These are phyloP conservation scores for Neodidymelliopsis sp. DNA, from an alignment of 2,329 filamentous ascomycete genomes.

Conservation along the genomic window DNA sequence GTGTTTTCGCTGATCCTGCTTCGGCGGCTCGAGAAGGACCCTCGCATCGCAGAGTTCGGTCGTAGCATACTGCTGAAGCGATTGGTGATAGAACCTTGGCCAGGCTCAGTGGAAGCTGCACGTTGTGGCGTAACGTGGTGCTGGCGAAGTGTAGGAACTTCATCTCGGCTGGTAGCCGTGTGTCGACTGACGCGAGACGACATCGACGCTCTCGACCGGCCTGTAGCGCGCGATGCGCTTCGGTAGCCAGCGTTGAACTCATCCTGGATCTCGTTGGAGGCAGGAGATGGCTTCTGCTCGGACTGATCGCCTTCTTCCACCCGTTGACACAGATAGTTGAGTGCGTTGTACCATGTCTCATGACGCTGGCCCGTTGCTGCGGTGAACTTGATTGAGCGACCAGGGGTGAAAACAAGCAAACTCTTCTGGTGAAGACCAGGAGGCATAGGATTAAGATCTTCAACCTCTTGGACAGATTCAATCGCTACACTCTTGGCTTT, in stretches of 20 bases:
- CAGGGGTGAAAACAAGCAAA: conserved; percentile 86
- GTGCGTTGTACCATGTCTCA: conserved; percentile 97
- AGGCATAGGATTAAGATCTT: conserved; percentile 93
- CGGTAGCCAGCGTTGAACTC: conserved; percentile 79
- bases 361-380: conserved; percentile 92
- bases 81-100: conserved; percentile 54
- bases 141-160: conserved; percentile 58
- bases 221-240: conserved; percentile 61
- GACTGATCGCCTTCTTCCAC: conserved; percentile 59
- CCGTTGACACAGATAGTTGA: conserved; percentile 89
- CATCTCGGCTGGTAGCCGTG: conserved; percentile 47
- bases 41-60: conserved; percentile 52
- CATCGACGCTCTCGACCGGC: conserved; percentile 66
- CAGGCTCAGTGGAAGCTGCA: conserved; percentile 42
- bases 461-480: conserved; percentile 88
- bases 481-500: conserved; percentile 90
- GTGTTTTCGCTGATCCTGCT: conserved; percentile 51
- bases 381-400: conserved; percentile 90
- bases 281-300: conserved; percentile 63
- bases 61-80: conserved; percentile 56
- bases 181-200: conserved; percentile 78
- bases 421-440: conserved; percentile 95
- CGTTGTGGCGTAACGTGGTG: conserved; percentile 40
- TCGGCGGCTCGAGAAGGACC: conserved; percentile 59
- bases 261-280: conserved; percentile 62